Evolutionary conservation across 441 rosid genomes (phyloP).

Genomic region (Biscutella laevigata): DNA sequence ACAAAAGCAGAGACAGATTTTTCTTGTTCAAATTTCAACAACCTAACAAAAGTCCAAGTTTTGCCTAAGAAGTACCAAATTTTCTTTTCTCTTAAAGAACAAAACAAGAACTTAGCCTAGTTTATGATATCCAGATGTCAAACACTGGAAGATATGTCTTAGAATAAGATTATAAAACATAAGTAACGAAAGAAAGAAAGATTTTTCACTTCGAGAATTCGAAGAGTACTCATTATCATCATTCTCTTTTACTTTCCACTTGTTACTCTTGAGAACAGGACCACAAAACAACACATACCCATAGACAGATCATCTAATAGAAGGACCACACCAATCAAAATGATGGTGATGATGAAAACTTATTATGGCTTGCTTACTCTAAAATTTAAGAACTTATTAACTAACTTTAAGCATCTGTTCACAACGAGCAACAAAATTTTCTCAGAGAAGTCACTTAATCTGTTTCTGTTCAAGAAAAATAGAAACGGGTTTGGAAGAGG

Average conservation of each 20-base stretch:
- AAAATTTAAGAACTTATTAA: not conserved
- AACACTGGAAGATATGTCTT: conserved; percentile 11
- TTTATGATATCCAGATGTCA: conserved; percentile 13
- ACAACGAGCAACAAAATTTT: not conserved
- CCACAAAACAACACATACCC: conserved; percentile 24
- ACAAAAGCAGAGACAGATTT: not conserved
- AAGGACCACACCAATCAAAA: conserved; percentile 26
- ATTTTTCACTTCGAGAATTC: conserved; percentile 24
- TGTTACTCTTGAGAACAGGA: conserved; percentile 12
- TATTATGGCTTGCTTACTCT: not conserved
- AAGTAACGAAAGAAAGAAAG: no score
- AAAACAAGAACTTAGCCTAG: conserved; percentile 10
- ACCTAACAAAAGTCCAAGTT: not conserved
- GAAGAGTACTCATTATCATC: conserved; percentile 15
- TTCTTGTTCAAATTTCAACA: not conserved
- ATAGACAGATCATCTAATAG: conserved; percentile 17
- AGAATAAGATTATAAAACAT: conserved; percentile 16
- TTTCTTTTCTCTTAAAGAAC: not conserved
- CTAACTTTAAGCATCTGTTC: not conserved
- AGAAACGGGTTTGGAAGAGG: not conserved
- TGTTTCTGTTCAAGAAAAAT: not conserved
- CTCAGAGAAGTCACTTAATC: not conserved
- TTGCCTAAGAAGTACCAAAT: not conserved
- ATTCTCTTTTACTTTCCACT: conserved; percentile 8
- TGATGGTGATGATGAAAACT: conserved; percentile 3